Percentiles rank a stretch among this genome's conserved stretches.
Conservation (phyloP, 1,139 yeast species). For the Yamadazyma aaseri region DNA sequence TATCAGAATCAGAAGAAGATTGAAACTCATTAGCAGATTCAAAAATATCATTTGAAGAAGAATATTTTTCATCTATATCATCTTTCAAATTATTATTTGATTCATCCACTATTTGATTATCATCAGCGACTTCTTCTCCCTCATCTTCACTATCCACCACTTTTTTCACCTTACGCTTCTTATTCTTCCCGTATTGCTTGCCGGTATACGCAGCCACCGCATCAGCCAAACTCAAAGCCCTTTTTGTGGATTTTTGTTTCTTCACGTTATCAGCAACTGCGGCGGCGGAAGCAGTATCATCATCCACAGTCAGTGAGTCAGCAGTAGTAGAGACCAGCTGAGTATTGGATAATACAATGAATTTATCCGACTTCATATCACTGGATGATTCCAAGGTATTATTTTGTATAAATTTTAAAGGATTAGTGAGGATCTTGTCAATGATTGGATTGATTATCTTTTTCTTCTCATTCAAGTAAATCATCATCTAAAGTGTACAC, state of each 20-base stretch:
- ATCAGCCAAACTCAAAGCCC: slow-evolving; percentile 57
- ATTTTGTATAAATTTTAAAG: slow-evolving; percentile 55
- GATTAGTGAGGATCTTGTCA: slow-evolving; percentile 58
- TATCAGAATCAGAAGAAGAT: slow-evolving; percentile 15
- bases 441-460: slow-evolving; percentile 39
- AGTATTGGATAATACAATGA: slow-evolving; percentile 37
- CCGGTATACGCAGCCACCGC: slow-evolving; percentile 63
- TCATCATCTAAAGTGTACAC: slow-evolving; percentile 3
- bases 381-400: slow-evolving; percentile 19
- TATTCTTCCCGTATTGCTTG: slow-evolving; percentile 39
- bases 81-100: slow-evolving; percentile 7
- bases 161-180: slow-evolving; percentile 21
- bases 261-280: background rate
- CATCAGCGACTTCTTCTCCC: slow-evolving; percentile 26
- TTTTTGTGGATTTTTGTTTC: slow-evolving; percentile 14
- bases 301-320: background rate
- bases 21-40: slow-evolving; percentile 15
- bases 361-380: slow-evolving; percentile 30
- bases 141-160: slow-evolving; percentile 25
- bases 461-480: slow-evolving; percentile 12
- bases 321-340: background rate
- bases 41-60: slow-evolving; percentile 10
- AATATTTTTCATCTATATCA: slow-evolving; percentile 8
- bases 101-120: slow-evolving; percentile 4
- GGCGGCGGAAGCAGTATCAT: background rate